A percentile compares a stretch with the other conserved stretches of the same genome.
These are phyloP conservation scores for Curvularia verruculosa DNA, from an alignment of 2,329 filamentous ascomycete genomes.

Conservation along the genomic window DNA sequence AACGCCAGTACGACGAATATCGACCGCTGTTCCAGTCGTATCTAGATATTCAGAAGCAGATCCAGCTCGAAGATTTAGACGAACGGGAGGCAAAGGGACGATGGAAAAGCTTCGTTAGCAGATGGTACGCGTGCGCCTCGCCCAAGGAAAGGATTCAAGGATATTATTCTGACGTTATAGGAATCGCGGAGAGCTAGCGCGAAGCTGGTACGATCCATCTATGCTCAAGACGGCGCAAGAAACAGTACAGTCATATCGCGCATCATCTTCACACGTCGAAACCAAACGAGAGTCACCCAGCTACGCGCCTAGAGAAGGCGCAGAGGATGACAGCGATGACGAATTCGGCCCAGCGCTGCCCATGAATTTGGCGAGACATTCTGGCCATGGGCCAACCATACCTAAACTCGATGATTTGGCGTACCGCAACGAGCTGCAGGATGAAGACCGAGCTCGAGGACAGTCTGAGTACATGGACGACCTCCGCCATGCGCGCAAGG, in stretches of 20 bases:
- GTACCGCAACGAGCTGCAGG: slow-evolving; percentile 63
- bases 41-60: slow-evolving; percentile 83
- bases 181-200: slow-evolving; percentile 84
- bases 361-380: slow-evolving; percentile 37
- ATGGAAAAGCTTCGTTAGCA: slow-evolving; percentile 91
- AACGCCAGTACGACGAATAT: slow-evolving; percentile 70
- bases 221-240: slow-evolving; percentile 64
- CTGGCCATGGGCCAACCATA: slow-evolving; percentile 62
- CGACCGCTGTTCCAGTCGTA: slow-evolving; percentile 80
- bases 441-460: slow-evolving; percentile 61
- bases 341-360: slow-evolving; percentile 63
- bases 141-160: fast-evolving
- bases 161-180: slow-evolving; percentile 59
- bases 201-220: slow-evolving; percentile 90
- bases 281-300: slow-evolving; percentile 29
- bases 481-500: slow-evolving; percentile 66
- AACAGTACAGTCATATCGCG: slow-evolving; percentile 32
- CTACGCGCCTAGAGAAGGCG: slow-evolving; percentile 19
- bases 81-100: slow-evolving; percentile 79
- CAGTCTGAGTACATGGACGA: slow-evolving; percentile 54
- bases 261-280: slow-evolving; percentile 15
- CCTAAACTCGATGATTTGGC: slow-evolving; percentile 77
- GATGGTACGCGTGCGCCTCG: slow-evolving; percentile 67
- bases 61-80: slow-evolving; percentile 70
- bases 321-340: slow-evolving; percentile 30